Conservation (phyloP, 1,284 basidiomycete genomes). For the Meira nashicola region DNA sequence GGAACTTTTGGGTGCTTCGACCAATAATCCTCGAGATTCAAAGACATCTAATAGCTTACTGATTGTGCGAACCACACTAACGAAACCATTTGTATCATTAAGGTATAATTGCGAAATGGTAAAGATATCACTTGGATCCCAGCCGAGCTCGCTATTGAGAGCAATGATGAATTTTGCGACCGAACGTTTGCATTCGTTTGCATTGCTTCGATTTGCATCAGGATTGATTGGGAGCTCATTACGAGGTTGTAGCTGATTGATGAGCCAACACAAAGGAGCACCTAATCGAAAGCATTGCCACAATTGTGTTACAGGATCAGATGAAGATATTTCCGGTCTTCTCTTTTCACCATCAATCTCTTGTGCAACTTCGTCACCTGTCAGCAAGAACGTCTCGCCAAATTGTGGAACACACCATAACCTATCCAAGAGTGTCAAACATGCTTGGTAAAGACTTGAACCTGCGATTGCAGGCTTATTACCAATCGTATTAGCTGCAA, state of each 20-base stretch:
- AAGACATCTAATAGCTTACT: constrained; percentile 77
- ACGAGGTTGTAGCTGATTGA: constrained; percentile 75
- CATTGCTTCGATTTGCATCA: constrained; percentile 59
- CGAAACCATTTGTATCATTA: constrained; percentile 85
- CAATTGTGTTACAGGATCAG: constrained; percentile 71
- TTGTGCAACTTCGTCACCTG: not conserved
- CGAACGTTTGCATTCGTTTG: constrained; percentile 66
- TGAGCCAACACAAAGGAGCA: constrained; percentile 87
- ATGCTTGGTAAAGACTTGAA: constrained; percentile 54
- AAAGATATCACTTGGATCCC: constrained; percentile 57
- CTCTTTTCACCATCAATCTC: not conserved
- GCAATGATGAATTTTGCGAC: constrained; percentile 61
- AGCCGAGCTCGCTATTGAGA: constrained; percentile 57
- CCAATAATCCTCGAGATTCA: constrained; percentile 66
- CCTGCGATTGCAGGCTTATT: constrained; percentile 45
- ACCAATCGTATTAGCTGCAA: constrained; percentile 41
- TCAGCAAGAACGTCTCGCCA: constrained; percentile 29
- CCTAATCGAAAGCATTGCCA: constrained; percentile 91
- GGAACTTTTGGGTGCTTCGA: constrained; percentile 57
- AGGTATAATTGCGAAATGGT: constrained; percentile 71
- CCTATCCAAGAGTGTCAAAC: constrained; percentile 51
- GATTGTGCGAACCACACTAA: constrained; percentile 91
- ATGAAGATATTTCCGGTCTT: constrained; percentile 6
- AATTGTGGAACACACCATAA: constrained; percentile 55
- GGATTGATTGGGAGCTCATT: constrained; percentile 60